These are phyloP conservation scores for Aspergillus piperis DNA, from an alignment of 2,329 filamentous ascomycete genomes.

Conservation along the genomic window DNA sequence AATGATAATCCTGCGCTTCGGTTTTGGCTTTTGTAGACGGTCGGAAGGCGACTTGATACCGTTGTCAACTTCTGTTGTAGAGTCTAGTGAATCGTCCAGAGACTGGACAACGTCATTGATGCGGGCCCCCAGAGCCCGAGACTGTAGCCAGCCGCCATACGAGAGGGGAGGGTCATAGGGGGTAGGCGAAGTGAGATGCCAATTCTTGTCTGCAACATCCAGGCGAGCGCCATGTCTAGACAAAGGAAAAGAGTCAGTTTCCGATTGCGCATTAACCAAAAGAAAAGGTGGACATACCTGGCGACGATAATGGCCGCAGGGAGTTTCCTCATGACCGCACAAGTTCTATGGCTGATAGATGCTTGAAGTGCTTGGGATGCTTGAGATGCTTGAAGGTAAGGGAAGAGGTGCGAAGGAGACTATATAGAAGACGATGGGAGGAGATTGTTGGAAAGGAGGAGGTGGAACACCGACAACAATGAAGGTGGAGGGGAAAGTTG, in stretches of 20 bases:
- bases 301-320: slow-evolving; percentile 47
- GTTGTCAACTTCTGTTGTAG: slow-evolving; percentile 13
- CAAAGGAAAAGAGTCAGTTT: slow-evolving; percentile 39
- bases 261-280: not conserved
- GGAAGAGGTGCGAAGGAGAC: not conserved
- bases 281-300: slow-evolving; percentile 32
- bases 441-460: not conserved
- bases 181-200: slow-evolving; percentile 88
- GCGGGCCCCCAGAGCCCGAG: slow-evolving; percentile 74
- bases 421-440: too few relatives aligned
- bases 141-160: slow-evolving; percentile 90
- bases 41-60: slow-evolving; percentile 7
- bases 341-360: not conserved
- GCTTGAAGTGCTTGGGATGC: not conserved
- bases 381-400: not conserved
- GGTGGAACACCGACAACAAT: not conserved
- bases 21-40: slow-evolving; percentile 32
- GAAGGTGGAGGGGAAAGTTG: not conserved
- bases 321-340: slow-evolving; percentile 36
- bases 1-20: slow-evolving; percentile 75
- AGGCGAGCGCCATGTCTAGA: slow-evolving; percentile 87
- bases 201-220: slow-evolving; percentile 90
- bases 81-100: slow-evolving; percentile 38
- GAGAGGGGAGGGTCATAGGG: slow-evolving; percentile 95
- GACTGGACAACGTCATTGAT: slow-evolving; percentile 72